Conservation (phyloP, 345 rosid genomes). For the Pistacia vera region DNA sequence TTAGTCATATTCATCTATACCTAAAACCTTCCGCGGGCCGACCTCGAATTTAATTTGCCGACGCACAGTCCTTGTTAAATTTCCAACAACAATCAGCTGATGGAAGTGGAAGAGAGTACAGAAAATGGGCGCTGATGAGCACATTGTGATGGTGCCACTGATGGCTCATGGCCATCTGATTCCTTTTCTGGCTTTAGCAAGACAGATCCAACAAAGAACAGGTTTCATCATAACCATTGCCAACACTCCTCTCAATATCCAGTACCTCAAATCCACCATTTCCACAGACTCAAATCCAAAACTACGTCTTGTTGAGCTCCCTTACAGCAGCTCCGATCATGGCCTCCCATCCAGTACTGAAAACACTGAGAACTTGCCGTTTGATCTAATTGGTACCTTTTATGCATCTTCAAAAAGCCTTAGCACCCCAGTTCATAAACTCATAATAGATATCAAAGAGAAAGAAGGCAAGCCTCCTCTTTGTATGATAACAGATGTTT, state of each 20-base stretch:
- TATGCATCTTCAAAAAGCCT: conserved; percentile 20
- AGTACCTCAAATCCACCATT: conserved; percentile 30
- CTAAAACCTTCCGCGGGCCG: too few relatives aligned
- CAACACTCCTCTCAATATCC: conserved; percentile 46
- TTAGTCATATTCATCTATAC: too few relatives aligned
- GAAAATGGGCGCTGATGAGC: conserved; percentile 6
- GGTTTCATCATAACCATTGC: conserved; percentile 42
- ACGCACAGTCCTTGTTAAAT: too few relatives aligned
- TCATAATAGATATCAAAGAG: conserved; percentile 23
- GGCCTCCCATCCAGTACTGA: conserved; percentile 46
- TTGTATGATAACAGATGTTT: conserved; percentile 43
- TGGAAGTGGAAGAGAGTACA: too few relatives aligned
- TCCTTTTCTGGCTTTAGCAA: conserved; percentile 51
- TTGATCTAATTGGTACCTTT: conserved; percentile 21
- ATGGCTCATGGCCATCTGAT: conserved; percentile 65
- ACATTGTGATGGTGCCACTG: conserved; percentile 44
- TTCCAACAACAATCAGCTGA: too few relatives aligned
- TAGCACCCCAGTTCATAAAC: conserved; percentile 25
- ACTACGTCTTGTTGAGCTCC: conserved; percentile 35
- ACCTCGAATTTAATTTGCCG: too few relatives aligned
- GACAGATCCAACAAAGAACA: conserved; percentile 27
- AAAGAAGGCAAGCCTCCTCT: conserved; percentile 36
- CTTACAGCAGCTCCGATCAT: conserved; percentile 34
- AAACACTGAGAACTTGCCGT: conserved; percentile 44
- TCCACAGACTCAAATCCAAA: conserved; percentile 1